Percentiles rank a stretch among this genome's conserved stretches.
Conservation (phyloP, 768 basidiomycete genomes). For the Termitomyces sp. region DNA sequence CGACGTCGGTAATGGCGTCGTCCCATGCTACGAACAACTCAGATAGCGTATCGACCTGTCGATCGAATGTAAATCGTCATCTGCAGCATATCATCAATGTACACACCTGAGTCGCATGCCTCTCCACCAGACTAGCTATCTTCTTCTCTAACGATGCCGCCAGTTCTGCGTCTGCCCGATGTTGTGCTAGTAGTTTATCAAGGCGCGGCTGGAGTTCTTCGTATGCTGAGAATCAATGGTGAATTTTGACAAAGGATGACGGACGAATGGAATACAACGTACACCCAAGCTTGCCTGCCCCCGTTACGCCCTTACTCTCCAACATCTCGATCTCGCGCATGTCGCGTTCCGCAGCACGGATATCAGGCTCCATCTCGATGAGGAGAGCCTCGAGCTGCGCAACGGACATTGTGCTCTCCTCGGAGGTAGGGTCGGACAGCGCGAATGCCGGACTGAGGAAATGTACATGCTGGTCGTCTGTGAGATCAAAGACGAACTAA, state of each 20-base stretch:
- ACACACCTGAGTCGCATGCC: constrained; percentile 69
- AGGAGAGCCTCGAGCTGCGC: constrained; percentile 71
- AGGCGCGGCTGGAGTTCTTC: constrained; percentile 69
- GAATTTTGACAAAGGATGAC: not conserved
- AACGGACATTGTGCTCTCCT: constrained; percentile 52
- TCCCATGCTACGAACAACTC: constrained; percentile 88
- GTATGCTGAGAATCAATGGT: constrained; percentile 29
- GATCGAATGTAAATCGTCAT: not conserved
- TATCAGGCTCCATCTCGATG: constrained; percentile 79
- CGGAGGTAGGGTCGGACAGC: constrained; percentile 51
- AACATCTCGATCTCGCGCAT: constrained; percentile 74
- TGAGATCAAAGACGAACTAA: not conserved
- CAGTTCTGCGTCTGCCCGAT: constrained; percentile 57
- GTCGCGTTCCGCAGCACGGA: constrained; percentile 80
- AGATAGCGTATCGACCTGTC: constrained; percentile 75
- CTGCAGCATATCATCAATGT: not conserved
- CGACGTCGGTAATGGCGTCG: constrained; percentile 66
- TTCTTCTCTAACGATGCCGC: constrained; percentile 64
- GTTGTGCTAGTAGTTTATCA: constrained; percentile 51
- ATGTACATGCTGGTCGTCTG: constrained; percentile 78
- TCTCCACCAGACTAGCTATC: constrained; percentile 62
- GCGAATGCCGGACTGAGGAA: constrained; percentile 75
- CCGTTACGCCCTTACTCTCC: constrained; percentile 67
- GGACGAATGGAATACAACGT: constrained; percentile 24
- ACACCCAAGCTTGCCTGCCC: constrained; percentile 73